Evolutionary conservation across 2,329 filamentous ascomycete species (phyloP).

Genomic region (Blastomyces gilchristii): DNA sequence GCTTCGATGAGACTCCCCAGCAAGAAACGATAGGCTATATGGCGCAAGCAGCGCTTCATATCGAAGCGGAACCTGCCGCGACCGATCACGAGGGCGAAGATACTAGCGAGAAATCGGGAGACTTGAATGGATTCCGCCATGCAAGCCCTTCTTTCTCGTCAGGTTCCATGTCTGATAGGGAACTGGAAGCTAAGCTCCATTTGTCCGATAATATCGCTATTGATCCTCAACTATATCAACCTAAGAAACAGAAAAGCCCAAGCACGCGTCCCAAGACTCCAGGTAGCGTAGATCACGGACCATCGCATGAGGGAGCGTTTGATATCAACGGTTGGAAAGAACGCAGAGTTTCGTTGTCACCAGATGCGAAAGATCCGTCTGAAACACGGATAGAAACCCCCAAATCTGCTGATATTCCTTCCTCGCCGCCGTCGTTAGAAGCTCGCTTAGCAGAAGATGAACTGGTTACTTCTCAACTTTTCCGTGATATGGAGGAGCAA

Average conservation of each 20-base stretch:
- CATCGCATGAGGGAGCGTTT: background rate
- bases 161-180: background rate
- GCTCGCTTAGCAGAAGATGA: background rate
- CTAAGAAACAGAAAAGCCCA: background rate
- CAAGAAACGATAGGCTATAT: background rate
- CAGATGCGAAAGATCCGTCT: background rate
- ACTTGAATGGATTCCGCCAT: background rate
- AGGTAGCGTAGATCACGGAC: background rate
- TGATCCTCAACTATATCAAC: slow-evolving; percentile 4
- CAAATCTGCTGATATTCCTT: background rate
- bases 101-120: background rate
- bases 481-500: background rate
- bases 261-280: background rate
- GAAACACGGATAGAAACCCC: background rate
- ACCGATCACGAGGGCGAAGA: background rate
- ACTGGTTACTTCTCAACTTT: background rate
- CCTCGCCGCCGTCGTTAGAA: background rate
- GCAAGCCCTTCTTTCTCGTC: slow-evolving; percentile 1
- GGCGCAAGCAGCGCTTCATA: background rate
- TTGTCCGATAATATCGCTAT: background rate
- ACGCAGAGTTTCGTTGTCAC: background rate
- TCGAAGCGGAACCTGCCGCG: background rate
- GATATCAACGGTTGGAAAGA: background rate
- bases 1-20: background rate
- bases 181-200: background rate